phyloP scores from a whole-genome alignment of 225 moss, liverwort and hornwort genomes.

The Anthoceros angustus region DNA sequence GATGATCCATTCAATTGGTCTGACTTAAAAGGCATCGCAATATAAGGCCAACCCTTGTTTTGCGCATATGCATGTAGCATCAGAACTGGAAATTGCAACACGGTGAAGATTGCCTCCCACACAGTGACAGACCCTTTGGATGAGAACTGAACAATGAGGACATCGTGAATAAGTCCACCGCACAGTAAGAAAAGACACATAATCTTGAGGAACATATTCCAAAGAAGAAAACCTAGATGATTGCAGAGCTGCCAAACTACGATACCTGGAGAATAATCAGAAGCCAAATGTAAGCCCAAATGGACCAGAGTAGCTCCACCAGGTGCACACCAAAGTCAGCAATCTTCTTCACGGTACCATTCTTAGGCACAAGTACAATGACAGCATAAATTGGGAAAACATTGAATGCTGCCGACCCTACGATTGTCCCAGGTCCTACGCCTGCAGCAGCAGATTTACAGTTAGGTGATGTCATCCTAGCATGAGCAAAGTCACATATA shows the following conservation, averaged over 20 bases:
- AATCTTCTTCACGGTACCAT: conserved; percentile 45
- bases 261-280: conserved; percentile 48
- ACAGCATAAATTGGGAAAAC: conserved; percentile 64
- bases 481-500: not conserved
- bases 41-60: conserved; percentile 43
- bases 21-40: conserved; percentile 22
- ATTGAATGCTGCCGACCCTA: conserved; percentile 93
- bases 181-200: not conserved
- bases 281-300: conserved; percentile 90
- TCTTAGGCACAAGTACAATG: conserved; percentile 66
- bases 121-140: conserved; percentile 50
- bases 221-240: not conserved
- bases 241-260: not conserved
- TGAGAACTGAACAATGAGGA: conserved; percentile 30
- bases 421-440: conserved; percentile 75
- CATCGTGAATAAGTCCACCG: not conserved
- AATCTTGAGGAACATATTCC: not conserved
- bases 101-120: conserved; percentile 62
- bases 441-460: conserved; percentile 22
- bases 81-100: conserved; percentile 68
- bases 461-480: not conserved
- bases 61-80: conserved; percentile 69
- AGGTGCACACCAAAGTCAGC: conserved; percentile 54
- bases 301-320: conserved; percentile 78
- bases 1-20: not conserved